phyloP scores from a whole-genome alignment of 2,329 filamentous ascomycete genomes.

The Harringtonia lauricola region DNA sequence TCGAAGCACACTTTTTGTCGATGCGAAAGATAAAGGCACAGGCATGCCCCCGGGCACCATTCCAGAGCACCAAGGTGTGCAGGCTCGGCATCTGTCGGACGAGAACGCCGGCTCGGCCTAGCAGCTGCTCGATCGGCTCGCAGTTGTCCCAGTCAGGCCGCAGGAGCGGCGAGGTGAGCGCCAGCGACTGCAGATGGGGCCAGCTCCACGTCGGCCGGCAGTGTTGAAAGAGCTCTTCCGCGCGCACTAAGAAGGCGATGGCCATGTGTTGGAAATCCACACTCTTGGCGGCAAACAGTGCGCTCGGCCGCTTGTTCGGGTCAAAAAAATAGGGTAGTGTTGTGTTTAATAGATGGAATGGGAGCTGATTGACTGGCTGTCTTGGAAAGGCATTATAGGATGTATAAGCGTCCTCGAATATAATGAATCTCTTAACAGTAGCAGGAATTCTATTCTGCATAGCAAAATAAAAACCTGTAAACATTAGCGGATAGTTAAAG shows the following conservation, averaged over 20 bases:
- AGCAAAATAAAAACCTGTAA: not conserved
- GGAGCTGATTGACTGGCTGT: not conserved
- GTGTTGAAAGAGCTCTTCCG: constrained; percentile 16
- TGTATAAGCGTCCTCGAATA: constrained; percentile 5
- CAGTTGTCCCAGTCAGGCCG: constrained; percentile 7
- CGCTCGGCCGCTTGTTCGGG: constrained; percentile 5
- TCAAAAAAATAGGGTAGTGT: not conserved
- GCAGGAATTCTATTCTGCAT: not conserved
- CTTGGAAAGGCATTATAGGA: constrained; percentile 1
- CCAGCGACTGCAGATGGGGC: constrained; percentile 18
- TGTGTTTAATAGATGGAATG: not conserved
- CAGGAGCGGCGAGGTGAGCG: constrained; percentile 22
- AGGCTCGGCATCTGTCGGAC: constrained; percentile 20
- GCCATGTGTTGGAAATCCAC: constrained; percentile 16
- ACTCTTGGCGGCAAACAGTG: constrained; percentile 17
- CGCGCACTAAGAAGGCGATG: constrained; percentile 18
- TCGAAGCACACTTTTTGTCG: constrained; percentile 11
- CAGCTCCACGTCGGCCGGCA: constrained; percentile 17
- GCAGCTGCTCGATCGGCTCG: constrained; percentile 13
- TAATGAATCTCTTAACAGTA: constrained; percentile 2
- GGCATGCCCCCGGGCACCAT: constrained; percentile 17
- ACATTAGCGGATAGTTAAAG: not conserved
- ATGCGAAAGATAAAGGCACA: constrained; percentile 22
- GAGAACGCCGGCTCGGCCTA: constrained; percentile 13
- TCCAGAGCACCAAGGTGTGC: constrained; percentile 23